phyloP scores from a whole-genome alignment of 768 basidiomycete genomes.

The Lentinula guzmanii region DNA sequence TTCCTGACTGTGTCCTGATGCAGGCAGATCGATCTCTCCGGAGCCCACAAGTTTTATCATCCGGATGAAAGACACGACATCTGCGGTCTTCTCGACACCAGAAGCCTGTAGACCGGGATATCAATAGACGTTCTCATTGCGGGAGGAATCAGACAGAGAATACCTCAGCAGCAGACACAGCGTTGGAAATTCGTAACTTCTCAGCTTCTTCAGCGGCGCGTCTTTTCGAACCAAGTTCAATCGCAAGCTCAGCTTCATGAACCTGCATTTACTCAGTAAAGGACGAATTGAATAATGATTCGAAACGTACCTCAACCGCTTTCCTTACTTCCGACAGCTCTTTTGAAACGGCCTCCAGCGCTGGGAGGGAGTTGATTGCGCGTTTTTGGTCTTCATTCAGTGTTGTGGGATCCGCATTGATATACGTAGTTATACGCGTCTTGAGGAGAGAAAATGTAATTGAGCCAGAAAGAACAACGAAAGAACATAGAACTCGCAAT shows the following conservation, averaged over 20 bases:
- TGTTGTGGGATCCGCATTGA: conserved; percentile 58
- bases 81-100: conserved; percentile 34
- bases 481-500: conserved; percentile 46
- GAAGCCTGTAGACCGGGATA: background rate
- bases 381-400: conserved; percentile 88
- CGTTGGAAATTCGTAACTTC: conserved; percentile 46
- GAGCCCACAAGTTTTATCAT: conserved; percentile 44
- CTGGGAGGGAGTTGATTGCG: conserved; percentile 63
- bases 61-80: conserved; percentile 55
- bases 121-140: background rate
- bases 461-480: background rate
- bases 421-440: conserved; percentile 72
- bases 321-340: conserved; percentile 84
- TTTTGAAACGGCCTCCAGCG: conserved; percentile 72
- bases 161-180: conserved; percentile 58
- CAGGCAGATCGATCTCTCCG: conserved; percentile 36
- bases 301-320: conserved; percentile 63
- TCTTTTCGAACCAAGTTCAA: conserved; percentile 49
- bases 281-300: background rate
- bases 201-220: conserved; percentile 52
- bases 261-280: conserved; percentile 27
- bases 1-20: conserved; percentile 35
- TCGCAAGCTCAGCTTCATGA: conserved; percentile 57
- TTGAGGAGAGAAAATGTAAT: conserved; percentile 21
- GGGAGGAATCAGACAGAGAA: background rate